Percentiles rank a stretch among this genome's conserved stretches.
phyloP scores from a whole-genome alignment of 2,329 filamentous ascomycete genomes.

The Penicillium sclerotigenum region DNA sequence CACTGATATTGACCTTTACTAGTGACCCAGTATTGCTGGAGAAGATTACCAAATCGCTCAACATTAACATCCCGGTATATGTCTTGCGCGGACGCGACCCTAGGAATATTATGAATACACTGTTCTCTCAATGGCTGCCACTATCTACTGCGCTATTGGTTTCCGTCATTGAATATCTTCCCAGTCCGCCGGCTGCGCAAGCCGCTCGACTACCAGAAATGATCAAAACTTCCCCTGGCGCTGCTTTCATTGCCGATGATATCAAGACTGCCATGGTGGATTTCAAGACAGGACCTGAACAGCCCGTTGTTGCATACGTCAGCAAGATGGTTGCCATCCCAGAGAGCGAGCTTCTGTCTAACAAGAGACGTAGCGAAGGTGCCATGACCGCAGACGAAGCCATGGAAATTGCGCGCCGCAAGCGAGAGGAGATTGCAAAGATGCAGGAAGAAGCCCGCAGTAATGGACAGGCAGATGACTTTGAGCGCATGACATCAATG shows the following conservation, averaged over 20 bases:
- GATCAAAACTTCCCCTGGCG: conserved; percentile 74
- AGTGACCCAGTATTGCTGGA: conserved; percentile 77
- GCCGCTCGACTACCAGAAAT: conserved; percentile 74
- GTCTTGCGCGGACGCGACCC: conserved; percentile 80
- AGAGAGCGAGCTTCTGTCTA: conserved; percentile 84
- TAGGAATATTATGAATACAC: conserved; percentile 74
- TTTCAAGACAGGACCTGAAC: conserved; percentile 67
- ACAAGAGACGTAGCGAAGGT: conserved; percentile 67
- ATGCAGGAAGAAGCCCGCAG: conserved; percentile 61
- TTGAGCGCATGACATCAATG: conserved; percentile 58
- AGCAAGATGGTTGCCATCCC: conserved; percentile 98
- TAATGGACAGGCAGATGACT: conserved; percentile 44
- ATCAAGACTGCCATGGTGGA: conserved; percentile 78
- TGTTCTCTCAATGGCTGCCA: conserved; percentile 88
- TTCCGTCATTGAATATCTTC: conserved; percentile 88
- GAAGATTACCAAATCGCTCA: conserved; percentile 91
- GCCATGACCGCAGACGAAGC: conserved; percentile 85
- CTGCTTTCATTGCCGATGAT: conserved; percentile 63
- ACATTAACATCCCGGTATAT: conserved; percentile 79
- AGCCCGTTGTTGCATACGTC: conserved; percentile 87
- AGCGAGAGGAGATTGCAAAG: conserved; percentile 81
- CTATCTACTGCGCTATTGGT: conserved; percentile 89
- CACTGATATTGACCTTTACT: conserved; percentile 32
- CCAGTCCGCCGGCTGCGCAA: conserved; percentile 78
- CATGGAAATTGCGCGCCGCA: conserved; percentile 78